A percentile compares a stretch with the other conserved stretches of the same genome.
Evolutionary conservation across 345 rosid species (phyloP).

Genomic region (Populus tremula): DNA sequence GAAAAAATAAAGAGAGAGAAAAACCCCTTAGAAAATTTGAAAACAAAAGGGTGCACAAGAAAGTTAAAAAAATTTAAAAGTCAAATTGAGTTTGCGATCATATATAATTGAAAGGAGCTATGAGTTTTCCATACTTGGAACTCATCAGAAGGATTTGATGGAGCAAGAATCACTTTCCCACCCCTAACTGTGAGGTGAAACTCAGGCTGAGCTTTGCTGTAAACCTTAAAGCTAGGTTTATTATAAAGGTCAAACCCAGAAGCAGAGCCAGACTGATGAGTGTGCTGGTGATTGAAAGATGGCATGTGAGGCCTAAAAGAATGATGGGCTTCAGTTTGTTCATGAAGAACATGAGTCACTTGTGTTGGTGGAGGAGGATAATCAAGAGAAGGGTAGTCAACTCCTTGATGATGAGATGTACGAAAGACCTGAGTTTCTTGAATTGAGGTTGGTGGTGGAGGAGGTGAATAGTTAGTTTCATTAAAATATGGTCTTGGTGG

Average conservation of each 20-base stretch:
- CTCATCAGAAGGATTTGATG: conserved; percentile 49
- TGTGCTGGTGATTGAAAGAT: conserved; percentile 35
- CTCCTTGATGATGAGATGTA: conserved; percentile 15
- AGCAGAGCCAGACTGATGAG: conserved; percentile 26
- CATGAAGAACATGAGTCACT: conserved; percentile 48
- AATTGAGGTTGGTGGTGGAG: conserved; percentile 2
- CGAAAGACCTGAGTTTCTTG: conserved; percentile 16
- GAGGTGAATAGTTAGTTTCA: conserved; percentile 18
- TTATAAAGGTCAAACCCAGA: conserved; percentile 39
- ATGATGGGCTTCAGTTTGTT: conserved; percentile 29
- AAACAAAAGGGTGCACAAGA: too few species aligned
- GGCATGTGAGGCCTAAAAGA: conserved; percentile 37
- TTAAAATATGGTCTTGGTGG: conserved; percentile 27
- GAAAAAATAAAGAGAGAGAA: neutral
- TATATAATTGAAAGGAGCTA: neutral
- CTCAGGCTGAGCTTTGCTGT: conserved; percentile 57
- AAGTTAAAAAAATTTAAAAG: neutral
- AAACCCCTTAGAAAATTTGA: neutral
- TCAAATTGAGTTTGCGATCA: neutral
- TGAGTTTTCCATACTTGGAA: conserved; percentile 43
- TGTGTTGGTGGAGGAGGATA: conserved; percentile 36
- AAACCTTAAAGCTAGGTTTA: conserved; percentile 53
- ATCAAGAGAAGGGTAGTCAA: neutral
- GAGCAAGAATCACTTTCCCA: conserved; percentile 61
- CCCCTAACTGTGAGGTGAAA: conserved; percentile 56